A percentile compares a stretch with the other conserved stretches of the same genome.
phyloP scores from a whole-genome alignment of 768 basidiomycete genomes.

The Leccinum uliginosum region DNA sequence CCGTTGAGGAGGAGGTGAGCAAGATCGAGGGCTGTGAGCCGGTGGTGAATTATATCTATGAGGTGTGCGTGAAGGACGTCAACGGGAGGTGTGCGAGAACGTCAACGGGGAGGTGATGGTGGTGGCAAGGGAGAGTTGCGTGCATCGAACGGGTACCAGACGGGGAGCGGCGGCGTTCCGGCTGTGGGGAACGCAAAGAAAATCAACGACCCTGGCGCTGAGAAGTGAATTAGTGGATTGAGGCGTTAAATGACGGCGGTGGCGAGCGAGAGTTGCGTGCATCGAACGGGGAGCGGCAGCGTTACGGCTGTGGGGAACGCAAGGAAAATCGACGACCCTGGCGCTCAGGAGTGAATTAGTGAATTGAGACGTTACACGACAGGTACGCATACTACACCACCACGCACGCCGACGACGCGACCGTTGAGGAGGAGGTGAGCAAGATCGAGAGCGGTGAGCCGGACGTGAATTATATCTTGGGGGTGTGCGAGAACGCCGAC shows the following conservation, averaged over 20 bases:
- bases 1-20: conserved; percentile 23
- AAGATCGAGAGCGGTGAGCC: too few species aligned
- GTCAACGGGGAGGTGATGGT: conserved; percentile 30
- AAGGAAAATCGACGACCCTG: too few species aligned
- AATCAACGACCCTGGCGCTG: conserved; percentile 45
- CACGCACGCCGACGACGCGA: too few species aligned
- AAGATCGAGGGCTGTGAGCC: conserved; percentile 36
- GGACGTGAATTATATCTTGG: too few species aligned
- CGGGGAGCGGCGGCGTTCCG: conserved; percentile 45
- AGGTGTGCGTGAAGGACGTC: conserved; percentile 30
- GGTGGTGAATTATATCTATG: conserved; percentile 32
- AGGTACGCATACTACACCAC: too few species aligned
- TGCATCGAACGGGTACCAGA: conserved; percentile 32
- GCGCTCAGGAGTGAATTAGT: too few species aligned
- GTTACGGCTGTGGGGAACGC: too few species aligned
- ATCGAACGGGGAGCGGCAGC: too few species aligned
- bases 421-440: too few species aligned
- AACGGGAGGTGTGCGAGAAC: conserved; percentile 39
- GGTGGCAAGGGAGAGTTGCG: conserved; percentile 37
- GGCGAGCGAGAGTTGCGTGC: too few species aligned
- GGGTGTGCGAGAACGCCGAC: too few species aligned
- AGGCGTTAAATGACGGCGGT: background rate
- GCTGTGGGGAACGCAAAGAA: conserved; percentile 41
- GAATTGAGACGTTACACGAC: too few species aligned
- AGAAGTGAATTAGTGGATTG: conserved; percentile 11